These are phyloP conservation scores for Suillus sp. DNA, from an alignment of 768 basidiomycete species.

Conservation along the genomic window DNA sequence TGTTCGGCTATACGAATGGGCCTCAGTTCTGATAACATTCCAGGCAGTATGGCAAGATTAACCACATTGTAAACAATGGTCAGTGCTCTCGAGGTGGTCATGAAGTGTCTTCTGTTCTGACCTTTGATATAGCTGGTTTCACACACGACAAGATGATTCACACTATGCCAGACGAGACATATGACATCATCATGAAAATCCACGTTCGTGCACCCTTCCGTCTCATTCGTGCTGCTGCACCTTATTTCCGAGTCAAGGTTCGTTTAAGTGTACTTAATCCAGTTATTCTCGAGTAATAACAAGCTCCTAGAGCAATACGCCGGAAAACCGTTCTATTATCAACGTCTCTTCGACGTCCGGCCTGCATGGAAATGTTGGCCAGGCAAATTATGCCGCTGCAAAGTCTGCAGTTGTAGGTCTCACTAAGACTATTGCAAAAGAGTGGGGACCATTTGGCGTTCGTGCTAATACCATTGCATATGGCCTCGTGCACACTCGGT, in stretches of 20 bases:
- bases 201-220: constrained; percentile 88
- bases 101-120: constrained; percentile 4
- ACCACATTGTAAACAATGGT: constrained; percentile 87
- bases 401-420: constrained; percentile 78
- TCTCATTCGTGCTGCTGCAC: constrained; percentile 80
- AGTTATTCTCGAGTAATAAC: not conserved
- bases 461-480: constrained; percentile 83
- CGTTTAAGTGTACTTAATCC: constrained; percentile 8
- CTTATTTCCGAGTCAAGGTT: constrained; percentile 80
- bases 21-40: not conserved
- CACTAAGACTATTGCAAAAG: constrained; percentile 85
- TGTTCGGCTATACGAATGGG: not conserved
- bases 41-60: constrained; percentile 76
- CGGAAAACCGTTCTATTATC: constrained; percentile 73
- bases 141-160: constrained; percentile 89
- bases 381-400: constrained; percentile 80
- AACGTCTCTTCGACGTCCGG: constrained; percentile 85
- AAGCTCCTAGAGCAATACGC: constrained; percentile 47
- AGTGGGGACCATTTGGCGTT: constrained; percentile 83
- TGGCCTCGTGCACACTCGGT: constrained; percentile 79
- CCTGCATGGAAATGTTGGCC: constrained; percentile 85
- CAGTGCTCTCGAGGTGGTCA: constrained; percentile 15
- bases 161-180: constrained; percentile 81
- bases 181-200: constrained; percentile 79
- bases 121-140: constrained; percentile 55